phyloP scores from a whole-genome alignment of 768 basidiomycete genomes.

The Termitomyces sp. region DNA sequence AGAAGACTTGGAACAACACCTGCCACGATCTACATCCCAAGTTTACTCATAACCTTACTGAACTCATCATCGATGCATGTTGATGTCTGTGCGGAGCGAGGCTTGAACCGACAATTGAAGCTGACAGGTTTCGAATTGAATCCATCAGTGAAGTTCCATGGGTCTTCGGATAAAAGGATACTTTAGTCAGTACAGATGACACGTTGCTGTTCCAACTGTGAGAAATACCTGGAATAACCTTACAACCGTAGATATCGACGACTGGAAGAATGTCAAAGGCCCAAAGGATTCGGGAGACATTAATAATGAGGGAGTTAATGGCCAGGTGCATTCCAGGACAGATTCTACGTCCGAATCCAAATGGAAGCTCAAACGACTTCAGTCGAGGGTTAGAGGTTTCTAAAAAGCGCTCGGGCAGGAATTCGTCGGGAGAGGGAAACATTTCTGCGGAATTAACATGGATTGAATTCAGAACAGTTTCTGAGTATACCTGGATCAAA shows the following conservation, averaged over 20 bases:
- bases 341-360: constrained; percentile 38
- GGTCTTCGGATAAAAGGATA: constrained; percentile 14
- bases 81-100: constrained; percentile 17
- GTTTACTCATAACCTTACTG: constrained; percentile 3
- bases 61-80: constrained; percentile 23
- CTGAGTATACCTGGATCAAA: constrained; percentile 7
- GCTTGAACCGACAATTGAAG: constrained; percentile 27
- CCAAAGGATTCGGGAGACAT: constrained; percentile 32
- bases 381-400: constrained; percentile 6
- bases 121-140: constrained; percentile 32
- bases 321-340: constrained; percentile 36
- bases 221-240: constrained; percentile 10
- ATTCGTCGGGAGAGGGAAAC: constrained; percentile 6
- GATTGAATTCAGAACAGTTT: neutral
- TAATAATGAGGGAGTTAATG: constrained; percentile 29
- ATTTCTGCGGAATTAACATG: neutral
- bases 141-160: constrained; percentile 28
- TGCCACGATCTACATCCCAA: neutral
- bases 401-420: constrained; percentile 21
- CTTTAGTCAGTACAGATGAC: neutral
- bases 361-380: constrained; percentile 22
- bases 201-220: neutral
- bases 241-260: constrained; percentile 2
- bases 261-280: constrained; percentile 28
- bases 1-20: neutral